These are phyloP conservation scores for Porogramme epimiltina DNA, from an alignment of 1,284 basidiomycete species.

Conservation along the genomic window DNA sequence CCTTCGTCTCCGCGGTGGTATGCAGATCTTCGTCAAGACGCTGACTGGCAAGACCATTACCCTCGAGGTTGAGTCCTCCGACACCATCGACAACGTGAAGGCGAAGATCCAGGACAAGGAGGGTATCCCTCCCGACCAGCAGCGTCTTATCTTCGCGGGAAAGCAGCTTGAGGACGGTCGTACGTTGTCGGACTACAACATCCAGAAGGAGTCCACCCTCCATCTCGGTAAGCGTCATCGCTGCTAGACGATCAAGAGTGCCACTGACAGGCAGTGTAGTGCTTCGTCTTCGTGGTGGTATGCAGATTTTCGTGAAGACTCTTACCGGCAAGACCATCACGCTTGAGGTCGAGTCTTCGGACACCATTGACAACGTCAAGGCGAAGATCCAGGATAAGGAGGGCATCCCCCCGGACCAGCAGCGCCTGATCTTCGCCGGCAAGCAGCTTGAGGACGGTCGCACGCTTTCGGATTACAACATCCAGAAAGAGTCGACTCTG, in stretches of 20 bases:
- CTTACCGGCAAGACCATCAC: constrained; percentile 88
- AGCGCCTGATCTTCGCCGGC: constrained; percentile 82
- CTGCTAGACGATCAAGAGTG: neutral
- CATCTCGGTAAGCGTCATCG: constrained; percentile 47
- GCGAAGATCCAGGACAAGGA: constrained; percentile 86
- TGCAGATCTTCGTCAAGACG: constrained; percentile 90
- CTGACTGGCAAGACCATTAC: constrained; percentile 95
- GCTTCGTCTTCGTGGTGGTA: constrained; percentile 69
- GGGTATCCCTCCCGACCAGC: constrained; percentile 82
- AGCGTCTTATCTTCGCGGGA: constrained; percentile 82
- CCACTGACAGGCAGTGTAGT: constrained; percentile 37
- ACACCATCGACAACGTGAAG: constrained; percentile 90
- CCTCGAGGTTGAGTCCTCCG: constrained; percentile 88
- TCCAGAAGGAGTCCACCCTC: constrained; percentile 75
- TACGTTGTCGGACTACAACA: constrained; percentile 82
- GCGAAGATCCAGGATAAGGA: constrained; percentile 87
- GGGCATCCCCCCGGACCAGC: constrained; percentile 84
- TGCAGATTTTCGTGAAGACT: constrained; percentile 81
- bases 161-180: constrained; percentile 86
- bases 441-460: constrained; percentile 81
- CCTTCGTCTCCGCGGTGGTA: constrained; percentile 86
- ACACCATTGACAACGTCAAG: constrained; percentile 90
- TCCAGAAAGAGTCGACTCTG: constrained; percentile 71
- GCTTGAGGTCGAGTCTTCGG: constrained; percentile 85
- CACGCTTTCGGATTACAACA: constrained; percentile 80